These are phyloP conservation scores for Pythium biforme DNA, from an alignment of 352 stramenopile genomes.

Conservation along the genomic window DNA sequence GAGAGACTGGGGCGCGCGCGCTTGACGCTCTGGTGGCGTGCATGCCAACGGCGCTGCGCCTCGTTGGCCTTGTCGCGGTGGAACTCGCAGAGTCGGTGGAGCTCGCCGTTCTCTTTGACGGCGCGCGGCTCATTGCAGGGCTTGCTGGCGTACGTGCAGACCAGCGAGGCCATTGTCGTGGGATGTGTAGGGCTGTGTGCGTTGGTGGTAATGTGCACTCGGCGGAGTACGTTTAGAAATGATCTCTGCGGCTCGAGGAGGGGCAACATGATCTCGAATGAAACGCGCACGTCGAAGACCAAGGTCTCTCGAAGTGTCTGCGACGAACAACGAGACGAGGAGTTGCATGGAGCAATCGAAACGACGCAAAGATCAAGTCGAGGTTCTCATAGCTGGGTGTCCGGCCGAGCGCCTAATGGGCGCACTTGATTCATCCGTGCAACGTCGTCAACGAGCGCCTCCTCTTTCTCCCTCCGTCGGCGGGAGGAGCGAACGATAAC, in stretches of 20 bases:
- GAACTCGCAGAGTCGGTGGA: conserved; percentile 15
- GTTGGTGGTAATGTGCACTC: neutral
- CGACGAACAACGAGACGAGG: neutral
- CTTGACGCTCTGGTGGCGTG: neutral
- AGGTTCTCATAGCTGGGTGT: neutral
- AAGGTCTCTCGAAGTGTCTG: neutral
- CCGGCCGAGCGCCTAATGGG: neutral
- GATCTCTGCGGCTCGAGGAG: neutral
- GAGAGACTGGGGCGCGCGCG: neutral
- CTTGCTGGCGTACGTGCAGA: conserved; percentile 21
- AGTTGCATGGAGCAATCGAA: too few species aligned
- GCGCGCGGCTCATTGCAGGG: conserved; percentile 10
- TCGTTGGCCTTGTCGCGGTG: conserved; percentile 11
- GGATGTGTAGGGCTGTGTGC: neutral
- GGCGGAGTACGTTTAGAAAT: neutral
- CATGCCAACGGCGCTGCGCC: conserved; percentile 11
- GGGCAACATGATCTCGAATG: neutral
- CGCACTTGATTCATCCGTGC: neutral
- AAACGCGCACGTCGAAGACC: too few species aligned
- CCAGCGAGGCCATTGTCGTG: neutral
- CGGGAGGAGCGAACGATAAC: neutral
- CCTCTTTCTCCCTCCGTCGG: too few species aligned
- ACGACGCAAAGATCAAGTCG: neutral
- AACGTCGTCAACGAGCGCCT: neutral
- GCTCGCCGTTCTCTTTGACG: conserved; percentile 7